phyloP scores from a whole-genome alignment of 768 basidiomycete species.

The Pleurotus tuoliensis region DNA sequence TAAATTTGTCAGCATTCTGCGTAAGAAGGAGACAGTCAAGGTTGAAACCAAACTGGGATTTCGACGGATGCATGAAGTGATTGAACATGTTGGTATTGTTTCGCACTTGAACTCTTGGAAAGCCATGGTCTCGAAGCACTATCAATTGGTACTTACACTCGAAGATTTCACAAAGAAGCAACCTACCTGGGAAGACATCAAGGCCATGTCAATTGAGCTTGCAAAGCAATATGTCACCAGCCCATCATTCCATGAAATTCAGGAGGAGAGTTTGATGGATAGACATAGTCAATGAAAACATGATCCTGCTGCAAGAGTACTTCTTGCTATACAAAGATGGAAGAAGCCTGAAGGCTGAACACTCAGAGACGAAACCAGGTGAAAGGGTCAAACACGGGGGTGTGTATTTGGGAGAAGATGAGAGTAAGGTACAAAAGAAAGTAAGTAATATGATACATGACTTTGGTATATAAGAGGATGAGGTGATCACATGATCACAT shows the following conservation, averaged over 20 bases:
- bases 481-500: too few relatives aligned
- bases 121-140: constrained; percentile 12
- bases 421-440: too few relatives aligned
- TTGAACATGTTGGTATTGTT: constrained; percentile 24
- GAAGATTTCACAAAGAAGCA: constrained; percentile 25
- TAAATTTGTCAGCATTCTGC: constrained; percentile 16
- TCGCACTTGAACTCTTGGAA: constrained; percentile 26
- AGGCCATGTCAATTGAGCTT: constrained; percentile 19
- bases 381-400: too few relatives aligned
- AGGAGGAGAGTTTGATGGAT: neutral
- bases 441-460: too few relatives aligned
- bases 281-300: constrained; percentile 32
- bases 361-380: too few relatives aligned
- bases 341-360: too few relatives aligned
- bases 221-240: constrained; percentile 16
- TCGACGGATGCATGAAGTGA: constrained; percentile 30
- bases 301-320: constrained; percentile 25
- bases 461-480: too few relatives aligned
- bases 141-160: constrained; percentile 11
- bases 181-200: constrained; percentile 23
- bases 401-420: too few relatives aligned
- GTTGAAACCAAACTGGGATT: constrained; percentile 30
- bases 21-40: constrained; percentile 27
- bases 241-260: constrained; percentile 1
- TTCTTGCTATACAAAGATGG: constrained; percentile 36